Percentiles rank a stretch among this genome's conserved stretches.
phyloP scores from a whole-genome alignment of 2,329 filamentous ascomycete genomes.

The Phaeosphaeriaceae sp. region DNA sequence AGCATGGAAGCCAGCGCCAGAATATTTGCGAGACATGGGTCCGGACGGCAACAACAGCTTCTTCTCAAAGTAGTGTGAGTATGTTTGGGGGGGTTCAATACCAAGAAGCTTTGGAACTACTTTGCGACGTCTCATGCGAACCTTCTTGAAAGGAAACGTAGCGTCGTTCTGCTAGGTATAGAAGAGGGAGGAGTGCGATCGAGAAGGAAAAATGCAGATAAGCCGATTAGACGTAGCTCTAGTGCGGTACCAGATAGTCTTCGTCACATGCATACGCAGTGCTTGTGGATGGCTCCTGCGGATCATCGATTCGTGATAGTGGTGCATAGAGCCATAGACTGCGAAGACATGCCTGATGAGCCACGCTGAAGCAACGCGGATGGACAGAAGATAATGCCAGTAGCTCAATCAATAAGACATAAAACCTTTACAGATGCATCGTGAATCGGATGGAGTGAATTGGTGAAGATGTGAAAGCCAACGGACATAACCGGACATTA shows the following conservation, averaged over 20 bases:
- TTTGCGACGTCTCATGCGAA: not conserved
- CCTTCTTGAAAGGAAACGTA: not conserved
- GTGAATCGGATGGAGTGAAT: not conserved
- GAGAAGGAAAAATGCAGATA: not conserved
- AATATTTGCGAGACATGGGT: slow-evolving; percentile 49
- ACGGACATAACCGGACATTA: slow-evolving; percentile 1
- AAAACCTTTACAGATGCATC: not conserved
- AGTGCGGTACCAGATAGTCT: not conserved
- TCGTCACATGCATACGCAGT: not conserved
- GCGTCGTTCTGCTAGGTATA: not conserved
- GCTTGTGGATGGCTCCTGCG: not conserved
- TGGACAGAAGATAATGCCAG: too few relatives aligned
- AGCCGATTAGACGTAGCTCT: not conserved
- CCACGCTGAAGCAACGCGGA: not conserved
- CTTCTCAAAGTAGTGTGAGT: slow-evolving; percentile 25
- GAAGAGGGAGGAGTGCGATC: not conserved
- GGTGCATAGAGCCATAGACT: too few relatives aligned
- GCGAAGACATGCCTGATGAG: not conserved
- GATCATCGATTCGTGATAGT: not conserved
- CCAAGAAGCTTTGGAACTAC: not conserved
- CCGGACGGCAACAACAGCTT: slow-evolving; percentile 50
- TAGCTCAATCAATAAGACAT: too few relatives aligned
- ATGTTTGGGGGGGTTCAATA: not conserved
- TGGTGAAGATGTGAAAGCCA: not conserved
- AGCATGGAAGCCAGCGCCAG: slow-evolving; percentile 45